Conservation (phyloP, 2,329 filamentous ascomycete species). For the Trichoderma lentiforme region DNA sequence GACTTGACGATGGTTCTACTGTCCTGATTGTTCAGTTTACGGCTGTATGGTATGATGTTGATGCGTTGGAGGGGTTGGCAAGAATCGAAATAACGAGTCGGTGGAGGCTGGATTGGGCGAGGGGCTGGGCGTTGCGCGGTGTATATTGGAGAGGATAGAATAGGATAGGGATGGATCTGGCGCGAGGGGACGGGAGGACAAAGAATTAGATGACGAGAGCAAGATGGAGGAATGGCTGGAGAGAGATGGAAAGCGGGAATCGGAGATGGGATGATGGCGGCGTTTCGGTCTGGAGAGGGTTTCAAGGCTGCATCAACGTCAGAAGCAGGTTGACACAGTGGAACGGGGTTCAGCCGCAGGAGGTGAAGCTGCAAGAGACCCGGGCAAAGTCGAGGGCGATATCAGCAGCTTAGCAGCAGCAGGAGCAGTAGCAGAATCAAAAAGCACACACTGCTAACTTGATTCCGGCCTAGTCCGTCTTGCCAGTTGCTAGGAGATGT, state of each 20-base stretch:
- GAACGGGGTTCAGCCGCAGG: slow-evolving; percentile 39
- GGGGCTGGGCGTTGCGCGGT: slow-evolving; percentile 6
- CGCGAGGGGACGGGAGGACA: neutral
- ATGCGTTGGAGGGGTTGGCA: slow-evolving; percentile 13
- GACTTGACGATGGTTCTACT: neutral
- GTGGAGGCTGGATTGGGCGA: slow-evolving; percentile 11
- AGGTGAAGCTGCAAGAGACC: slow-evolving; percentile 26
- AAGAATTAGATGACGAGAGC: slow-evolving; percentile 3
- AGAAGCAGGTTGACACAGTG: slow-evolving; percentile 34
- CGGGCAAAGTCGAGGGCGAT: slow-evolving; percentile 12
- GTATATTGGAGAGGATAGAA: neutral
- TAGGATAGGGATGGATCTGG: neutral
- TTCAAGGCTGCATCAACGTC: slow-evolving; percentile 29
- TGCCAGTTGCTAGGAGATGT: neutral
- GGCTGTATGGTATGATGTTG: neutral
- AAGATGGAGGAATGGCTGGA: neutral
- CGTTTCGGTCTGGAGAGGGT: slow-evolving; percentile 30
- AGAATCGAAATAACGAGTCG: slow-evolving; percentile 7
- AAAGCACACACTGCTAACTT: slow-evolving; percentile 10
- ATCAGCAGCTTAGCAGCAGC: slow-evolving; percentile 6
- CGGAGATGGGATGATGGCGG: slow-evolving; percentile 22
- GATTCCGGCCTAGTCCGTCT: slow-evolving; percentile 1
- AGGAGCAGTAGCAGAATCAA: neutral
- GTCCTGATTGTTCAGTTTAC: neutral
- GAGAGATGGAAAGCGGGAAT: neutral